These are phyloP conservation scores for Sordariomycetes sp. DNA, from an alignment of 2,329 filamentous ascomycete genomes.

Conservation along the genomic window DNA sequence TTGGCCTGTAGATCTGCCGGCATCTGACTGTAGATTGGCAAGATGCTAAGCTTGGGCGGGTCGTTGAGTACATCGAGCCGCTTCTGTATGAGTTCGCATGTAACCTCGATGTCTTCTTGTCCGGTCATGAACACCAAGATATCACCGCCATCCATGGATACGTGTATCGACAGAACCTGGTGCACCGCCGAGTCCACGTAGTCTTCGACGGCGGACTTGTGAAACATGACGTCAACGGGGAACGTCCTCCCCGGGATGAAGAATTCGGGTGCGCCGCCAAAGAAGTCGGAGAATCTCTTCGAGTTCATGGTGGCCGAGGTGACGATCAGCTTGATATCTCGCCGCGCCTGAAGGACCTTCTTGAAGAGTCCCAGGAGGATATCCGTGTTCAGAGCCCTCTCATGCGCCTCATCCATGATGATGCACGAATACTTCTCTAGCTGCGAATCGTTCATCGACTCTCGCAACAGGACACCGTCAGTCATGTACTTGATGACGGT, in stretches of 20 bases:
- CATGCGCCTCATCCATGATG: constrained; percentile 99
- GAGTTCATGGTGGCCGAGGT: constrained; percentile 99
- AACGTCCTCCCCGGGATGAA: constrained; percentile 94
- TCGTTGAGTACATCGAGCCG: constrained; percentile 83
- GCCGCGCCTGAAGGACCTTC: constrained; percentile 80
- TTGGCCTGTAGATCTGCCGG: constrained; percentile 94
- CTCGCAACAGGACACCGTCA: constrained; percentile 85
- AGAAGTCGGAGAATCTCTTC: constrained; percentile 91
- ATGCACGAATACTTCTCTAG: constrained; percentile 95
- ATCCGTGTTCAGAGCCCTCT: constrained; percentile 91
- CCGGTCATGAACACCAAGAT: constrained; percentile 99
- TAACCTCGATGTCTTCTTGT: constrained; percentile 95
- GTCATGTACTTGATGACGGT: constrained; percentile 99
- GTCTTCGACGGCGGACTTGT: constrained; percentile 88
- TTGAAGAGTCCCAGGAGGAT: constrained; percentile 97
- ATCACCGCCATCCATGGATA: constrained; percentile 85
- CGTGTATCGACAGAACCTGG: constrained; percentile 89
- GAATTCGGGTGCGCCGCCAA: constrained; percentile 91
- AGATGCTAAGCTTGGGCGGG: constrained; percentile 83
- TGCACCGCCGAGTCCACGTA: constrained; percentile 97
- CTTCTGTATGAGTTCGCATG: constrained; percentile 86
- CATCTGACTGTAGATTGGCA: constrained; percentile 99
- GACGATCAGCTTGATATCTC: constrained; percentile 92
- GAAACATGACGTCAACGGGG: constrained; percentile 93
- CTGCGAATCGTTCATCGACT: constrained; percentile 86